Evolutionary conservation across 257 asterid genomes (phyloP).

Genomic region (Parsonsia alboflavescens): DNA sequence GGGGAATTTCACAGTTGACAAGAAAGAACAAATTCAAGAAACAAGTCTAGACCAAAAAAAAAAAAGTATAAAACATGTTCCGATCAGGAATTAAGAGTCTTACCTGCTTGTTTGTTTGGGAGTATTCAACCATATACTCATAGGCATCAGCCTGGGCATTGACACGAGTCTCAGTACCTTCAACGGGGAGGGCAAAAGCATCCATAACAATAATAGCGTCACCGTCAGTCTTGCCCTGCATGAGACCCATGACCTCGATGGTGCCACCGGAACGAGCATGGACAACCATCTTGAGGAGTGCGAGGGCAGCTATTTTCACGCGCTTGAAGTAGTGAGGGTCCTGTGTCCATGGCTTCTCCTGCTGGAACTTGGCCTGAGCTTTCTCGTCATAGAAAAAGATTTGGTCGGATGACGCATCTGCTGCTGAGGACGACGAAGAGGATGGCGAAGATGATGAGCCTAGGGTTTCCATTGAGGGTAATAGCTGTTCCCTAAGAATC

Average conservation of each 20-base stretch:
- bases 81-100: background rate
- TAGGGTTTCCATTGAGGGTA: background rate
- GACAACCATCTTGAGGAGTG: slow-evolving; percentile 96
- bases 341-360: slow-evolving; percentile 81
- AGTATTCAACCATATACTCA: slow-evolving; percentile 95
- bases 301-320: slow-evolving; percentile 89
- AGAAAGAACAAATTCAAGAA: background rate
- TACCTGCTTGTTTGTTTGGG: slow-evolving; percentile 85
- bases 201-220: slow-evolving; percentile 94
- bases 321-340: slow-evolving; percentile 98
- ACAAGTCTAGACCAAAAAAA: background rate
- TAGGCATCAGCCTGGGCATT: slow-evolving; percentile 99
- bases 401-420: slow-evolving; percentile 59
- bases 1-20: background rate
- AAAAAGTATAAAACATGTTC: background rate
- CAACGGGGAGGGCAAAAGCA: slow-evolving; percentile 99
- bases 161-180: slow-evolving; percentile 98
- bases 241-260: slow-evolving; percentile 96
- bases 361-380: slow-evolving; percentile 72
- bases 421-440: background rate
- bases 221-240: slow-evolving; percentile 98
- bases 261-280: slow-evolving; percentile 99
- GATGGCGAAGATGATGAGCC: slow-evolving; percentile 8
- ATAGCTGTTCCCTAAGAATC: background rate
- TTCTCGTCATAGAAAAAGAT: slow-evolving; percentile 81